Base-by-base conservation (phyloP, 2,329 filamentous ascomycete genomes). In the Aspergillus ochraceoroseus region DNA sequence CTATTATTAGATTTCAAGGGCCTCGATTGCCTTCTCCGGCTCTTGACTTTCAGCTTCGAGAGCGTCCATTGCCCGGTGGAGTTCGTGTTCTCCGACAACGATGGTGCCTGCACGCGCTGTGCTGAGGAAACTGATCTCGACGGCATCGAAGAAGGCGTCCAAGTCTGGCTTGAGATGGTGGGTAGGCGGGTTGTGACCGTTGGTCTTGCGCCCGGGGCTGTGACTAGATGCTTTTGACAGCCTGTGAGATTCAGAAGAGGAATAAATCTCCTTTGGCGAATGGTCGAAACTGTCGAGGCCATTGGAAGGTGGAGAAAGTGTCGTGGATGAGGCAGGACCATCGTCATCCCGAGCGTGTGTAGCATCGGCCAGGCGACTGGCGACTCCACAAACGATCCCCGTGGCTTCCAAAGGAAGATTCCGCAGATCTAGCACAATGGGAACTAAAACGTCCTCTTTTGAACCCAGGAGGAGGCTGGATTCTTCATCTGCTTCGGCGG, bases 371-470 rank as follows among this genome's bases (percentile, higher is more conserved):
- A 96, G 72, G 39, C 81, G 77, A 17, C 88, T 87, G 0, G 90
- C 89, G 2, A 98, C 87, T 18, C 92, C 90, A 53, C 89, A 95
- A 3, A 98, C 87, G 43, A 98, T 95, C 14, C 90, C 90, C 0
- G 89, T 94, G 5, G 87, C 88, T 62, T 95, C 87, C 28, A 90
- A 75, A 0, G 90, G 86, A 27, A 96, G 70, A 28, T 79, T 80
- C 13, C 79, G 80, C 17, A 98, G 74, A 55, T 96, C 87, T 3
- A 98, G 75, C 43, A 88, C 90, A 53, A 98, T 92, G 1, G 92
- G 88, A 1, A 94, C 79, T 22, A 89, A 73, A 43, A 79, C 79
- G 50, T 81, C 81, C 32, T 68, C 66, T 32, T 78, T 85, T 46
- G 82, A 77, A 8, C 87, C 88, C 0, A 95, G 77, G 2, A 96